A percentile compares a stretch with the other conserved stretches of the same genome.
These are phyloP conservation scores for Globisporangium splendens DNA, from an alignment of 352 stramenopile species.

Conservation along the genomic window DNA sequence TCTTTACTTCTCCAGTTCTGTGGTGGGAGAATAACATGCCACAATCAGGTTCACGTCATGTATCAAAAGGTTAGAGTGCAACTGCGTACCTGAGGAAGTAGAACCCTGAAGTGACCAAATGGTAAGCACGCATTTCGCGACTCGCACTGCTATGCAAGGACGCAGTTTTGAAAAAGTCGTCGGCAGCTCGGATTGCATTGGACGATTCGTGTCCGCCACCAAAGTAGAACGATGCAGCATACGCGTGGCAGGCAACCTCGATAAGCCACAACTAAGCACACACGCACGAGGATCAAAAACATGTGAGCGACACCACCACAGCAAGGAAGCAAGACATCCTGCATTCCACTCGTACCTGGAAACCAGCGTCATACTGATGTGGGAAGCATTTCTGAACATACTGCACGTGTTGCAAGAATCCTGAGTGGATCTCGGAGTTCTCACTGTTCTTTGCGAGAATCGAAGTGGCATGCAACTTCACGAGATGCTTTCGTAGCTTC, in stretches of 20 bases:
- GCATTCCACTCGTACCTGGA: slow-evolving; percentile 35
- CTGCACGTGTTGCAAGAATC: slow-evolving; percentile 45
- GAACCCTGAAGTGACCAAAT: slow-evolving; percentile 58
- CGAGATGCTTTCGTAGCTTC: slow-evolving; percentile 48
- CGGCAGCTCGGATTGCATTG: slow-evolving; percentile 38
- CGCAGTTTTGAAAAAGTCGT: slow-evolving; percentile 39
- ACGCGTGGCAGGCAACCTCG: slow-evolving; percentile 53
- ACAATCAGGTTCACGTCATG: too few relatives aligned
- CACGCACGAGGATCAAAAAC: background rate
- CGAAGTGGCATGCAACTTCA: slow-evolving; percentile 47
- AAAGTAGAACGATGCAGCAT: slow-evolving; percentile 38
- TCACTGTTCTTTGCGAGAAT: slow-evolving; percentile 24
- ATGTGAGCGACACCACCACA: background rate
- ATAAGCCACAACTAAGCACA: slow-evolving; percentile 55
- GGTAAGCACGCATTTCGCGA: slow-evolving; percentile 41
- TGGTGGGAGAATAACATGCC: too few relatives aligned
- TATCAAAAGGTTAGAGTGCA: background rate
- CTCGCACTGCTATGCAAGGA: slow-evolving; percentile 19
- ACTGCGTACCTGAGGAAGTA: slow-evolving; percentile 41
- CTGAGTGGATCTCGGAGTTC: slow-evolving; percentile 12
- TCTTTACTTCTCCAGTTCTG: slow-evolving; percentile 42
- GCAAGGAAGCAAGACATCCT: background rate
- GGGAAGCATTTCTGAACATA: slow-evolving; percentile 45
- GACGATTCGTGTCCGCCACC: slow-evolving; percentile 19
- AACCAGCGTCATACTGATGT: slow-evolving; percentile 36